Conservation (phyloP, 1,284 basidiomycete species). For the Pseudozyma sp. region DNA sequence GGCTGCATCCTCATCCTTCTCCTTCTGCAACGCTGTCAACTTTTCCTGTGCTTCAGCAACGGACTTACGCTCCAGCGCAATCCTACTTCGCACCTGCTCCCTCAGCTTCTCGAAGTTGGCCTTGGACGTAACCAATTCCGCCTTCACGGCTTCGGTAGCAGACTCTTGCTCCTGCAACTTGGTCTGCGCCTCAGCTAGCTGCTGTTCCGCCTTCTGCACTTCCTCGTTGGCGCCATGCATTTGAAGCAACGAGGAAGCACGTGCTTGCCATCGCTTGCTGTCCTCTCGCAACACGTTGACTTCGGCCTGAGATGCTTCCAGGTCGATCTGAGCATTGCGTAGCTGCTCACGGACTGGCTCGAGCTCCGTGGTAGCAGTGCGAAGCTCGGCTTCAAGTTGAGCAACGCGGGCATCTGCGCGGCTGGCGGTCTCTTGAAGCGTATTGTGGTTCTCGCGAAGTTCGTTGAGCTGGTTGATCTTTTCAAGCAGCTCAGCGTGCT, state of each 20-base stretch:
- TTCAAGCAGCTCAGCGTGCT: conserved; percentile 86
- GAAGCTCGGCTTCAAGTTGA: conserved; percentile 72
- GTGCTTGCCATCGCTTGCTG: conserved; percentile 84
- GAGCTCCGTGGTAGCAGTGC: conserved; percentile 74
- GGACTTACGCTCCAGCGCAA: conserved; percentile 53
- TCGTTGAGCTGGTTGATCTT: conserved; percentile 88
- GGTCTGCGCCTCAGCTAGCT: conserved; percentile 50
- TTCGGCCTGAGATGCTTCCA: conserved; percentile 78
- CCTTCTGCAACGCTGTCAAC: conserved; percentile 67
- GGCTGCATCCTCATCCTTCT: conserved; percentile 64
- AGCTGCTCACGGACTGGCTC: conserved; percentile 82
- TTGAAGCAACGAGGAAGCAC: conserved; percentile 81
- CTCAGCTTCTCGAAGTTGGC: conserved; percentile 60
- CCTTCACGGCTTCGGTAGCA: conserved; percentile 28
- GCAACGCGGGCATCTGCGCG: conserved; percentile 73
- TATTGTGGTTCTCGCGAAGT: conserved; percentile 87
- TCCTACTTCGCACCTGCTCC: conserved; percentile 58
- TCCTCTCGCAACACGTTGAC: conserved; percentile 81
- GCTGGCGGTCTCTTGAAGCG: conserved; percentile 81
- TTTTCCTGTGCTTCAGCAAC: conserved; percentile 69
- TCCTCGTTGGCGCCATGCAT: conserved; percentile 85
- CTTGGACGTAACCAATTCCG: conserved; percentile 49
- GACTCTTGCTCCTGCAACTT: conserved; percentile 38
- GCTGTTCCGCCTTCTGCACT: conserved; percentile 63
- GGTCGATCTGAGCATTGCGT: conserved; percentile 78